These are phyloP conservation scores for Penicillium odoratum DNA, from an alignment of 495 filamentous ascomycete genomes.

Conservation along the genomic window DNA sequence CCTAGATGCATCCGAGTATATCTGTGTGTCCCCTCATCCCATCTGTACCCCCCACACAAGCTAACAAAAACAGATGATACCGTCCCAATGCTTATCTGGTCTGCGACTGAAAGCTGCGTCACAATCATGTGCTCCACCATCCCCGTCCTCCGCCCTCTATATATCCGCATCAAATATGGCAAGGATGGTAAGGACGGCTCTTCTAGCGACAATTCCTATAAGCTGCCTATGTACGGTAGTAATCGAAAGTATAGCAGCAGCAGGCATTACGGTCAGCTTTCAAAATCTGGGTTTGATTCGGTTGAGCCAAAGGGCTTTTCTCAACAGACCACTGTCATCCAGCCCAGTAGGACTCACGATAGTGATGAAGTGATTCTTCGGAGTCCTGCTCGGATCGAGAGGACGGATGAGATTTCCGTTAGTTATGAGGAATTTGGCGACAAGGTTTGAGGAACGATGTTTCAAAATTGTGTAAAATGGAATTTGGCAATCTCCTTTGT, in stretches of 20 bases:
- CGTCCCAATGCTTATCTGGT: constrained; percentile 32
- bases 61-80: constrained; percentile 22
- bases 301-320: constrained; percentile 4
- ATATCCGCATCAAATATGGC: constrained; percentile 24
- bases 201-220: constrained; percentile 20
- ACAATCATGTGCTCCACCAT: constrained; percentile 33
- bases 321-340: constrained; percentile 7
- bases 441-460: constrained; percentile 1
- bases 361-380: constrained; percentile 27
- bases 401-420: constrained; percentile 26
- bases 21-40: constrained; percentile 14
- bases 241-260: constrained; percentile 17
- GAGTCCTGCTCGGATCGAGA: constrained; percentile 23
- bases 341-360: constrained; percentile 9
- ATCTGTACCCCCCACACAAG: background rate
- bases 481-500: too few species aligned
- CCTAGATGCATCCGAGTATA: constrained; percentile 27
- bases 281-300: constrained; percentile 11
- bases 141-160: constrained; percentile 30
- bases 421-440: constrained; percentile 20
- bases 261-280: constrained; percentile 6
- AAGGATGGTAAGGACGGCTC: constrained; percentile 23
- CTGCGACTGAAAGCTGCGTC: constrained; percentile 28
- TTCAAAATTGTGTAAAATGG: too few species aligned
- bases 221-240: constrained; percentile 26